A percentile compares a stretch with the other conserved stretches of the same genome.
Evolutionary conservation across 2,329 filamentous ascomycete genomes (phyloP).

Genomic region (Beauveria brongniartii): DNA sequence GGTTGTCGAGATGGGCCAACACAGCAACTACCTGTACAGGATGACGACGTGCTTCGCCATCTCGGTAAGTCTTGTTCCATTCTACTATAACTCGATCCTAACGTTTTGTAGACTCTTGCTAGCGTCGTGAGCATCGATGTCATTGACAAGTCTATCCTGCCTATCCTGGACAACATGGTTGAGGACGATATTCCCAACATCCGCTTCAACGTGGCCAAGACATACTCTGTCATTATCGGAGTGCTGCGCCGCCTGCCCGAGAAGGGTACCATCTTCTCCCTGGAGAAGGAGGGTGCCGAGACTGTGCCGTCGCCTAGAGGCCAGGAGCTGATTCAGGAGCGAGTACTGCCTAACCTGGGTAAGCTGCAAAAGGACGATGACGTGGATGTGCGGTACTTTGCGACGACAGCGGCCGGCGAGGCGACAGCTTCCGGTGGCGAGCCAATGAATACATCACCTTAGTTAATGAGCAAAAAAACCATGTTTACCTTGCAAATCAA

Average conservation of each 20-base stretch:
- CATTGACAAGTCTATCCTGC: slow-evolving; percentile 85
- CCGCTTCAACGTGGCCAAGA: slow-evolving; percentile 98
- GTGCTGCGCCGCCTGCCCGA: slow-evolving; percentile 88
- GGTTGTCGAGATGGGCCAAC: slow-evolving; percentile 96
- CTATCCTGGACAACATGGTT: slow-evolving; percentile 92
- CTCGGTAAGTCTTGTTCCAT: slow-evolving; percentile 58
- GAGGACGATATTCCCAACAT: slow-evolving; percentile 97
- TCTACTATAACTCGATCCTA: slow-evolving; percentile 14
- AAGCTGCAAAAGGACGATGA: slow-evolving; percentile 97
- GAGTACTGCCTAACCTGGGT: slow-evolving; percentile 81
- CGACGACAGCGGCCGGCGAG: slow-evolving; percentile 72
- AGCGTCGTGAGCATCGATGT: slow-evolving; percentile 89
- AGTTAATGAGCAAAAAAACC: slow-evolving; percentile 29
- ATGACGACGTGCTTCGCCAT: slow-evolving; percentile 99
- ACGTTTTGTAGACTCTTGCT: slow-evolving; percentile 65
- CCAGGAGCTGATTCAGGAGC: slow-evolving; percentile 73
- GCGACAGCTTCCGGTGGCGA: slow-evolving; percentile 43
- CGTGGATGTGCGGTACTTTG: slow-evolving; percentile 96
- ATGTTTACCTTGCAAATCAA: slow-evolving; percentile 11
- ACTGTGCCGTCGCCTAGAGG: slow-evolving; percentile 60
- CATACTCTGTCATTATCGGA: slow-evolving; percentile 81
- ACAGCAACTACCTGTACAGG: slow-evolving; percentile 97
- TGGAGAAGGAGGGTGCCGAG: slow-evolving; percentile 68
- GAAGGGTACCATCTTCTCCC: slow-evolving; percentile 73
- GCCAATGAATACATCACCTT: slow-evolving; percentile 59